These are phyloP conservation scores for Cryphonectria carpinicola DNA, from an alignment of 2,329 filamentous ascomycete genomes.

Conservation along the genomic window DNA sequence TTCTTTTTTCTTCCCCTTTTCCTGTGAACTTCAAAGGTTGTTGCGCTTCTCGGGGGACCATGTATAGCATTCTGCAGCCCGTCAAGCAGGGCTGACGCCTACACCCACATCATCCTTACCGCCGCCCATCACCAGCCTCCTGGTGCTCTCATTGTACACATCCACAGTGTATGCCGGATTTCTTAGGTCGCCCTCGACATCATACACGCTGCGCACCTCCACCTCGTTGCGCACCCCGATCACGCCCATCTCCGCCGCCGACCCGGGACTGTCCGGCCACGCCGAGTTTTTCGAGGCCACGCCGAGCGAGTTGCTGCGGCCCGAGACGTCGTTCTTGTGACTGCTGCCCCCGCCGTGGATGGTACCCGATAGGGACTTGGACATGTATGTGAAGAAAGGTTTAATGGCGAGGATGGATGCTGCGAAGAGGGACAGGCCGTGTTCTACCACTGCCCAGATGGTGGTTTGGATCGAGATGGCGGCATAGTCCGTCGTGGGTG, in stretches of 20 bases:
- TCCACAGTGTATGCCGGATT: conserved; percentile 17
- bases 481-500: conserved; percentile 1
- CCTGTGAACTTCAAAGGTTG: background rate
- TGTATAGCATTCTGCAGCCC: background rate
- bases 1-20: too few species aligned
- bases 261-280: conserved; percentile 11
- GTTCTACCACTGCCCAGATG: conserved; percentile 25
- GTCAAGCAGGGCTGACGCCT: background rate
- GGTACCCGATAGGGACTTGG: conserved; percentile 10
- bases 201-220: conserved; percentile 12
- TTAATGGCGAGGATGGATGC: conserved; percentile 26
- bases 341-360: conserved; percentile 6
- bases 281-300: conserved; percentile 10
- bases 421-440: conserved; percentile 27
- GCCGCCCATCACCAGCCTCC: conserved; percentile 13
- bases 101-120: background rate
- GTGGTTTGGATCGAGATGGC: conserved; percentile 17
- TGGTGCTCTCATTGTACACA: conserved; percentile 24
- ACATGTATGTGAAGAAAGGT: conserved; percentile 19
- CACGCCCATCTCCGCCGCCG: conserved; percentile 18
- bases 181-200: background rate
- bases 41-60: background rate
- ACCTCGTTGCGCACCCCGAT: conserved; percentile 25
- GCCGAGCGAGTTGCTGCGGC: conserved; percentile 2
- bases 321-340: background rate